Percentiles rank a stretch among this genome's conserved stretches.
Conservation (phyloP, 768 basidiomycete genomes). For the Lentinula sp. region DNA sequence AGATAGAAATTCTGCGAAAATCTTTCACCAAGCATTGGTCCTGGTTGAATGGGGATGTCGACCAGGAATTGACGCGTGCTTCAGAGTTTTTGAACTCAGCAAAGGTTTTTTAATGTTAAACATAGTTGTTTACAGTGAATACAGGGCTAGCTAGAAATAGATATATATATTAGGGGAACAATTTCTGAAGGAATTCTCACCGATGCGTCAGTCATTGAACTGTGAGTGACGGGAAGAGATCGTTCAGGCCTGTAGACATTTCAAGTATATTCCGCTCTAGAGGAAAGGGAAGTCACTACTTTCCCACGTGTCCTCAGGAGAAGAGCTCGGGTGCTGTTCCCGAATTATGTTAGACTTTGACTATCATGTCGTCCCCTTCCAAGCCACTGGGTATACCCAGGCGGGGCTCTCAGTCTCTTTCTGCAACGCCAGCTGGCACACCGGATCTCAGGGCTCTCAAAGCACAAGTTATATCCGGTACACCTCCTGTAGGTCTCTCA, state of each 20-base stretch:
- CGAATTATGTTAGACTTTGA: not conserved
- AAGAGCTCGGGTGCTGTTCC: not conserved
- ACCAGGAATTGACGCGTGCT: not conserved
- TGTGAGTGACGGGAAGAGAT: too few relatives aligned
- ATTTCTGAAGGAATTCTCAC: too few relatives aligned
- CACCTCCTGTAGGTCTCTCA: conserved; percentile 39
- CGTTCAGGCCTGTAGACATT: too few relatives aligned
- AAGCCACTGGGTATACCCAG: conserved; percentile 46
- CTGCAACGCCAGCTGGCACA: conserved; percentile 43
- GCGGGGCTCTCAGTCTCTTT: conserved; percentile 16
- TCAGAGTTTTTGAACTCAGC: not conserved
- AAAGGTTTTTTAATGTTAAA: too few relatives aligned
- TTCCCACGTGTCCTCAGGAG: not conserved
- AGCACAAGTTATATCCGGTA: conserved; percentile 49
- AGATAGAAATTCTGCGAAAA: not conserved
- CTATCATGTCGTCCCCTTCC: conserved; percentile 49
- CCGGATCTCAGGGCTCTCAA: conserved; percentile 62
- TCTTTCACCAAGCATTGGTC: not conserved
- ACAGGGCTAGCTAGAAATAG: too few relatives aligned
- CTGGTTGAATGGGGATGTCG: not conserved
- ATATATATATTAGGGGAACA: too few relatives aligned
- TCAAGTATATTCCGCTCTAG: too few relatives aligned
- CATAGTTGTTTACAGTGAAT: too few relatives aligned
- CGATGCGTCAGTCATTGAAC: too few relatives aligned
- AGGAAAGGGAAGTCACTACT: not conserved